A percentile compares a stretch with the other conserved stretches of the same genome.
phyloP scores from a whole-genome alignment of 768 basidiomycete species.

The Leccinum disarticulatum region DNA sequence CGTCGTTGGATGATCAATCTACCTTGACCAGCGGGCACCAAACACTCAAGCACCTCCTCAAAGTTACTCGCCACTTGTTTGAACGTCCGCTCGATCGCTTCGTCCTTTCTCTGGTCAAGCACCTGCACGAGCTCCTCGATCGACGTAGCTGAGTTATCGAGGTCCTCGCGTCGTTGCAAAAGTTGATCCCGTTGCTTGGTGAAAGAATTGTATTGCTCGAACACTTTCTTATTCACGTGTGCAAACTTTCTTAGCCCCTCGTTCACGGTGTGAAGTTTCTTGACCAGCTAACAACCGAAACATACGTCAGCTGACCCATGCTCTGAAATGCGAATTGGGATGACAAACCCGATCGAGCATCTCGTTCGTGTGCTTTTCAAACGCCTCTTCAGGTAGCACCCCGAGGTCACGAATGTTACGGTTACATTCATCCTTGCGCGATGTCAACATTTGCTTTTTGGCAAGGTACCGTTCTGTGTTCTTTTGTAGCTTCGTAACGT shows the following conservation, averaged over 20 bases:
- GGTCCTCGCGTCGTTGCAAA: conserved; percentile 80
- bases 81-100: conserved; percentile 97
- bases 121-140: conserved; percentile 93
- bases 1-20: conserved; percentile 89
- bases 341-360: conserved; percentile 79
- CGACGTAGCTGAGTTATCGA: conserved; percentile 84
- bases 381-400: conserved; percentile 95
- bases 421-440: conserved; percentile 91
- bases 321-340: neutral
- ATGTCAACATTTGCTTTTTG: conserved; percentile 82
- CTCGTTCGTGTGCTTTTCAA: conserved; percentile 88
- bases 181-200: conserved; percentile 96
- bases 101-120: conserved; percentile 95
- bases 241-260: conserved; percentile 95
- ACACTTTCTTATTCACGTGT: conserved; percentile 99
- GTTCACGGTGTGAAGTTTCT: conserved; percentile 89
- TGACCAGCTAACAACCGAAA: conserved; percentile 65
- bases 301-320: conserved; percentile 2
- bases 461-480: conserved; percentile 92
- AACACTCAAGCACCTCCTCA: conserved; percentile 93
- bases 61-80: conserved; percentile 98
- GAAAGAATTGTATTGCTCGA: conserved; percentile 97
- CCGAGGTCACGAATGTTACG: conserved; percentile 95
- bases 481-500: conserved; percentile 91
- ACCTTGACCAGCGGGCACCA: conserved; percentile 93